Percentiles rank a stretch among this genome's conserved stretches.
Evolutionary conservation across 495 filamentous ascomycete genomes (phyloP).

Genomic region (Aspergillus incahuasiensis): DNA sequence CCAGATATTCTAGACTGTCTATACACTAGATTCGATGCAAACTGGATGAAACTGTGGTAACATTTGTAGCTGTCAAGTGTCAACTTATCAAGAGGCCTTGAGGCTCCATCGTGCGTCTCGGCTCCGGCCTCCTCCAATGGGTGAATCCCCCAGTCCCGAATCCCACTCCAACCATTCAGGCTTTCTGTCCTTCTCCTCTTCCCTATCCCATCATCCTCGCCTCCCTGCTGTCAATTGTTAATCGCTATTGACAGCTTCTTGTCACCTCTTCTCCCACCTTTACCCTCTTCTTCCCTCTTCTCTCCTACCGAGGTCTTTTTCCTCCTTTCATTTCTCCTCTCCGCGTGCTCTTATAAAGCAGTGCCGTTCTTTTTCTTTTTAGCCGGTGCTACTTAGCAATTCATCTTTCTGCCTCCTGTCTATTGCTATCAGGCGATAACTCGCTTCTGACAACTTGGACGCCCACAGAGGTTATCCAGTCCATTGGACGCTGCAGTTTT

Average conservation of each 20-base stretch:
- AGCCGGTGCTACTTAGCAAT: constrained; percentile 19
- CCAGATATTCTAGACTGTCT: not conserved
- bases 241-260: constrained; percentile 12
- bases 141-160: constrained; percentile 8
- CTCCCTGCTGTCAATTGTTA: constrained; percentile 10
- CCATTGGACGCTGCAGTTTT: not conserved
- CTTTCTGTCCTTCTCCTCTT: constrained; percentile 26
- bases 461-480: not conserved
- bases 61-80: too few relatives aligned
- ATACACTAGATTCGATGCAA: too few relatives aligned
- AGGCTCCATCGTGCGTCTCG: constrained; percentile 7
- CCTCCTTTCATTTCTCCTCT: constrained; percentile 19
- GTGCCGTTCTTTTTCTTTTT: constrained; percentile 16
- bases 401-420: constrained; percentile 16
- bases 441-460: not conserved
- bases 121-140: constrained; percentile 15
- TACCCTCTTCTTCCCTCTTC: constrained; percentile 13
- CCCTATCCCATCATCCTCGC: constrained; percentile 14
- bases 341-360: constrained; percentile 17
- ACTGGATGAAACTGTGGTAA: too few relatives aligned
- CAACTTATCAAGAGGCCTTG: not conserved
- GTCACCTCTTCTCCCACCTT: constrained; percentile 6
- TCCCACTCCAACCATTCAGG: constrained; percentile 16
- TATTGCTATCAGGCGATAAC: constrained; percentile 13
- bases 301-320: constrained; percentile 8